Evolutionary conservation across 2,329 filamentous ascomycete species (phyloP).

Genomic region (Ophiocordyceps australis): DNA sequence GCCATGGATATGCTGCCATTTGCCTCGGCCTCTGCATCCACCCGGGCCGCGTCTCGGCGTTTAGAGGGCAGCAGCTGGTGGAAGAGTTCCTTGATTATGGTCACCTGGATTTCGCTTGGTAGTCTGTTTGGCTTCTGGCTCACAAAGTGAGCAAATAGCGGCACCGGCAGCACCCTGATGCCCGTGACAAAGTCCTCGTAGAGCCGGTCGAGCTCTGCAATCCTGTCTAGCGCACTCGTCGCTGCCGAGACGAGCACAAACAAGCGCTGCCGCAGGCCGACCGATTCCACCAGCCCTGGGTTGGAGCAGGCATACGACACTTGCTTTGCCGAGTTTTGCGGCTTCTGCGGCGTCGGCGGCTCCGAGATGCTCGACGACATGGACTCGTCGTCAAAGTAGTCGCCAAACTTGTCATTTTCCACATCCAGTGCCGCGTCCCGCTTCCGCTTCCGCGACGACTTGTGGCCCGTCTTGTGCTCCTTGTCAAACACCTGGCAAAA

Average conservation of each 20-base stretch:
- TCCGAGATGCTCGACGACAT: constrained; percentile 26
- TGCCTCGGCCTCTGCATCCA: constrained; percentile 16
- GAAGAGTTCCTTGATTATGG: constrained; percentile 25
- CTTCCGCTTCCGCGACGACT: constrained; percentile 29
- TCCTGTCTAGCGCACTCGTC: constrained; percentile 23
- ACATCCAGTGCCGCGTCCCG: constrained; percentile 29
- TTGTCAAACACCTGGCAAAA: constrained; percentile 51
- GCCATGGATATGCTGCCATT: constrained; percentile 19
- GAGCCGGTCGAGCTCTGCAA: constrained; percentile 28
- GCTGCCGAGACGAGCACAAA: constrained; percentile 35
- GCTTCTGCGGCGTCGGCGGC: constrained; percentile 23
- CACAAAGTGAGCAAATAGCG: constrained; percentile 36
- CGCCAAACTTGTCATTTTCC: constrained; percentile 39
- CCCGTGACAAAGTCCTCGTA: constrained; percentile 39
- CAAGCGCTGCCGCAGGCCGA: constrained; percentile 43
- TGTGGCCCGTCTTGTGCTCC: constrained; percentile 28
- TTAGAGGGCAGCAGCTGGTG: constrained; percentile 22
- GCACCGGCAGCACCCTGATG: constrained; percentile 38
- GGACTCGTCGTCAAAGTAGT: constrained; percentile 41
- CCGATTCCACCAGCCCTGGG: constrained; percentile 27
- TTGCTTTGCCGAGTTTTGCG: constrained; percentile 7
- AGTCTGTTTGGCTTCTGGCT: constrained; percentile 17
- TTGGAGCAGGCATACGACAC: constrained; percentile 6
- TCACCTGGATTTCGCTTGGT: constrained; percentile 18
- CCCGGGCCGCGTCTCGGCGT: constrained; percentile 20